Evolutionary conservation across 106 monocot genomes (phyloP).

Genomic region (Dendrobium catenatum): DNA sequence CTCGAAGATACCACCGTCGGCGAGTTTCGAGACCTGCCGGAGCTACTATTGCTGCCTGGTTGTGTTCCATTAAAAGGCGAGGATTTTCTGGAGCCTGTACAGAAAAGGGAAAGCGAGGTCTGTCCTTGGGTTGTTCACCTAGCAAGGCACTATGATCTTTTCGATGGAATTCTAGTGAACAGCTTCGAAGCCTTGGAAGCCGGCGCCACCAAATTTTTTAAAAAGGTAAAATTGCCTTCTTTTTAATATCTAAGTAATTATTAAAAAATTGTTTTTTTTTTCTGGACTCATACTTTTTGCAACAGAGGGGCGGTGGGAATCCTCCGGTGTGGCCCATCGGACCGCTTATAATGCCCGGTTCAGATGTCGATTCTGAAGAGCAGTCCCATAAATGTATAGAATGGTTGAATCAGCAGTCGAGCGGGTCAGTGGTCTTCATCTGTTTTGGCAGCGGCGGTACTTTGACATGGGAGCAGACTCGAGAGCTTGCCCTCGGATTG

Average conservation of each 20-base stretch:
- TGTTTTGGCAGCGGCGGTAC: conserved; percentile 30
- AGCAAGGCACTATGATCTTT: background rate
- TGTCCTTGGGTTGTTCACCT: background rate
- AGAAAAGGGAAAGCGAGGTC: too few species aligned
- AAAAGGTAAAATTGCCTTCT: background rate
- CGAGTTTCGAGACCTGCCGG: background rate
- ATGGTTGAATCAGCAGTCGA: conserved; percentile 29
- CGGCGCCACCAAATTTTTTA: background rate
- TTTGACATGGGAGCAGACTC: conserved; percentile 13
- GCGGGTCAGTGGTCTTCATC: conserved; percentile 21
- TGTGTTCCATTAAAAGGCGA: too few species aligned
- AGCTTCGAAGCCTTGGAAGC: background rate
- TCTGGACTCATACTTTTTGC: too few species aligned
- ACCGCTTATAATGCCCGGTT: background rate
- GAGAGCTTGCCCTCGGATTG: conserved; percentile 27
- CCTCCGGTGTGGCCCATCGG: background rate
- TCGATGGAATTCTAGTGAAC: background rate
- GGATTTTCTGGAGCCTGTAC: too few species aligned
- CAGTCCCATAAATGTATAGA: background rate
- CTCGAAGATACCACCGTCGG: background rate
- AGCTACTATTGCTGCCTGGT: too few species aligned
- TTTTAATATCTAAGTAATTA: too few species aligned
- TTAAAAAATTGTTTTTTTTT: too few species aligned
- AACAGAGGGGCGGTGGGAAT: background rate
- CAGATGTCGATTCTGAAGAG: background rate